Conservation (phyloP, 352 stramenopile species). For the Globisporangium ultimum region DNA sequence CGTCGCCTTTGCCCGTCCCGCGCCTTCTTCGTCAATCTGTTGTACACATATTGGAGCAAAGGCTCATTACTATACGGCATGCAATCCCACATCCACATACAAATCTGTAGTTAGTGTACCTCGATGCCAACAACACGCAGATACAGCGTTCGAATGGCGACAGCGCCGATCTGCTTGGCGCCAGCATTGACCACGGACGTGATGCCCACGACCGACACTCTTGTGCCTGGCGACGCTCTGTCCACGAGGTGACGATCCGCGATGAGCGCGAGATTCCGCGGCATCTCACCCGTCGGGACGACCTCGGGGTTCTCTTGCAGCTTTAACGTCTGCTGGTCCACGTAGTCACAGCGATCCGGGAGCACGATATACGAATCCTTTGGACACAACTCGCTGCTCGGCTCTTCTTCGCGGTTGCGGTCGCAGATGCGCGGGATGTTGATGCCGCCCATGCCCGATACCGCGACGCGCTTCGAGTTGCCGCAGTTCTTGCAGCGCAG, state of each 20-base stretch:
- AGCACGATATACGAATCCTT: constrained; percentile 94
- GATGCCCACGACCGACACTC: constrained; percentile 95
- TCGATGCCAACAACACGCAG: constrained; percentile 95
- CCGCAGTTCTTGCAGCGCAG: constrained; percentile 90
- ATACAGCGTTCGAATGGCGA: constrained; percentile 93
- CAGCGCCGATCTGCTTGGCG: constrained; percentile 71
- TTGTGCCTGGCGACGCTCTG: constrained; percentile 92
- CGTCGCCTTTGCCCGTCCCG: constrained; percentile 83
- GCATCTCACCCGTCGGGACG: constrained; percentile 98
- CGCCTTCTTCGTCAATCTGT: constrained; percentile 88
- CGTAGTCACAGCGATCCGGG: constrained; percentile 93
- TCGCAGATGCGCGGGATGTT: constrained; percentile 85
- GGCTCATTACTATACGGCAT: background rate
- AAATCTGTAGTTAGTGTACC: constrained; percentile 16
- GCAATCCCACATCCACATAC: background rate
- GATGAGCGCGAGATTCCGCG: constrained; percentile 93
- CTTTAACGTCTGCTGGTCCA: constrained; percentile 99
- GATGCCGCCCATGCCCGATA: constrained; percentile 67
- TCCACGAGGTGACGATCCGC: constrained; percentile 96
- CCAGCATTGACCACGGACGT: constrained; percentile 91
- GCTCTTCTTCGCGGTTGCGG: constrained; percentile 54
- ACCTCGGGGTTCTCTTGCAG: constrained; percentile 95
- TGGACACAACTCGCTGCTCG: constrained; percentile 53
- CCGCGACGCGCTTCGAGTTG: constrained; percentile 61
- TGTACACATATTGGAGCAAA: background rate